A percentile compares a stretch with the other conserved stretches of the same genome.
Evolutionary conservation across 179 eudicot genomes (phyloP).

Genomic region (Beta macrorhiza): DNA sequence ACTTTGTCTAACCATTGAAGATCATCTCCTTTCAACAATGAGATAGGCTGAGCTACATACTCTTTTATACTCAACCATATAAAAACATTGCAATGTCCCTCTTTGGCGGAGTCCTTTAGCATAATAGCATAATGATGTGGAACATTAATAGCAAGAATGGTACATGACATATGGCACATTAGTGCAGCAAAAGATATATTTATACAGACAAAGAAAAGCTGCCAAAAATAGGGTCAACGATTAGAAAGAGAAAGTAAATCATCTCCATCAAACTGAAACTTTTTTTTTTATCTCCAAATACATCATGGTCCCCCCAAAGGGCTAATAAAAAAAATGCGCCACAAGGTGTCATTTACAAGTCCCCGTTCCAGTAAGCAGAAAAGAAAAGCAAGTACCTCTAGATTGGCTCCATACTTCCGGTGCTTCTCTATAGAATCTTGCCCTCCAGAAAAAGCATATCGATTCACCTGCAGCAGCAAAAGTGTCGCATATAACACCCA

Average conservation of each 20-base stretch:
- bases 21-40: neutral
- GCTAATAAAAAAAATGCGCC: neutral
- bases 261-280: neutral
- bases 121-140: neutral
- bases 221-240: neutral
- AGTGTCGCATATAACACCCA: neutral
- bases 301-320: neutral
- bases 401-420: slow-evolving; percentile 80
- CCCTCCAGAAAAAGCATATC: slow-evolving; percentile 97
- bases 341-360: neutral
- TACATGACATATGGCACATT: neutral
- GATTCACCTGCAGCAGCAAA: slow-evolving; percentile 57
- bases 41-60: neutral
- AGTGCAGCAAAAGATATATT: neutral
- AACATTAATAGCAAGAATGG: neutral
- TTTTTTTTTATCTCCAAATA: neutral
- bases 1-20: neutral
- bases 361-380: slow-evolving; percentile 15
- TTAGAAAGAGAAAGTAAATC: neutral
- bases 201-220: neutral
- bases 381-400: slow-evolving; percentile 56
- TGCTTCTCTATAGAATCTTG: slow-evolving; percentile 92
- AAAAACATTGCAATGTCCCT: neutral
- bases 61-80: neutral
- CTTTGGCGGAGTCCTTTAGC: neutral